Evolutionary conservation across 1,139 yeast genomes (phyloP), one percentile per base, ranked within the genome.

Genomic region (Geotrichum cucujoidarum): DNA sequence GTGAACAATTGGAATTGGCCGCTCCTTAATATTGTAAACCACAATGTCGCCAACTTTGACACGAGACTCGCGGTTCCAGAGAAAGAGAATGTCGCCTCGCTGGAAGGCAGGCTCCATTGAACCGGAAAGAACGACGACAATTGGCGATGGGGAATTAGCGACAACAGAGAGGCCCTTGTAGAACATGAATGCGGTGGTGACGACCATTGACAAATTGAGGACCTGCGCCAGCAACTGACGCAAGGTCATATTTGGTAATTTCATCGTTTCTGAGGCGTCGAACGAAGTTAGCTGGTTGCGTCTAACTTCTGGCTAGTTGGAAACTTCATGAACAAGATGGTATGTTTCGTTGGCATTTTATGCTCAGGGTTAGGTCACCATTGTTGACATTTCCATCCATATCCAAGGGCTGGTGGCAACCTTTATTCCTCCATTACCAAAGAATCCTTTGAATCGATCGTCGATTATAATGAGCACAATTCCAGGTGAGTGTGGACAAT

Each of bases 31-130:
- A 60, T 92, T 92, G 64, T 94, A 92, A n/a, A 92, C 98, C 11
- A 92, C 97, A 22, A 92, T 76, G 61, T 92, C 98, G n/a, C 99
- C 99, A 1, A 90, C 95, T 44, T 77, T 72, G 34, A 81, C 81
- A 35, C 67, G 68, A 18, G 69, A 60, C 51, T 84, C 82, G 55
- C 97, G 75, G 67, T 92, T 92, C 95, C 96, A 89, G 51, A 92
- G 73, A 61, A 92, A 83, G 52, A 92, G 71, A 36, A 94, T 83
- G 63, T 92, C 99, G 43, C 99, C 99, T 67, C 98, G 79, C 67
- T 92, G 97, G 74, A 94, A 94, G 0, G 98, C 98, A 1, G 99
- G 99, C 64, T 94, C 98, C 99, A 92, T 92, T 1, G 97, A 92
- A 4, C 98, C 99, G 1, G 97, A 88, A 42, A 92, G 77, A 11